A percentile compares a stretch with the other conserved stretches of the same genome.
phyloP scores from a whole-genome alignment of 495 filamentous ascomycete species.

The Pseudomonodictys pantanalensis region DNA sequence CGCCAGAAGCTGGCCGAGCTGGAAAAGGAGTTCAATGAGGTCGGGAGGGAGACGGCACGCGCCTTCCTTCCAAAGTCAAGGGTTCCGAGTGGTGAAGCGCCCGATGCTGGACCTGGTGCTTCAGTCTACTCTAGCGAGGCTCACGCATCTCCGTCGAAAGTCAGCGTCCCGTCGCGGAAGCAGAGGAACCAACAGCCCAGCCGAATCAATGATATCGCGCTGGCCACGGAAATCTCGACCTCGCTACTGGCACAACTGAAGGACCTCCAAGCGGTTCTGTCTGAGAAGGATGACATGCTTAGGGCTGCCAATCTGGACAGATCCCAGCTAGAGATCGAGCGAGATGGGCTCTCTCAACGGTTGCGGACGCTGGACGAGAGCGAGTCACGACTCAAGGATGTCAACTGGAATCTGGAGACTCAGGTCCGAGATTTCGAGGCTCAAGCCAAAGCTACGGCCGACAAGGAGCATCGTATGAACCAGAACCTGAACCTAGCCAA shows the following conservation, averaged over 20 bases:
- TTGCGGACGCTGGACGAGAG: slow-evolving; percentile 82
- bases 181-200: slow-evolving; percentile 85
- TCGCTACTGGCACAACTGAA: slow-evolving; percentile 86
- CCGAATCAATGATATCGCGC: slow-evolving; percentile 89
- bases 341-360: slow-evolving; percentile 72
- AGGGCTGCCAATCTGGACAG: slow-evolving; percentile 70
- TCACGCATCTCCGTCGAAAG: slow-evolving; percentile 84
- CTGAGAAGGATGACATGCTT: slow-evolving; percentile 81
- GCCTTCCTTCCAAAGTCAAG: slow-evolving; percentile 84
- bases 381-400: slow-evolving; percentile 92
- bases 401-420: slow-evolving; percentile 95
- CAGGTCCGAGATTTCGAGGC: slow-evolving; percentile 77
- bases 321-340: slow-evolving; percentile 74
- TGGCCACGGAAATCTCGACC: slow-evolving; percentile 91
- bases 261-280: slow-evolving; percentile 75
- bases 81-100: slow-evolving; percentile 54
- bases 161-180: slow-evolving; percentile 78
- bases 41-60: slow-evolving; percentile 82
- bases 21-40: slow-evolving; percentile 93
- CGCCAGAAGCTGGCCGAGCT: slow-evolving; percentile 79
- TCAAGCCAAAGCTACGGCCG: slow-evolving; percentile 64
- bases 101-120: slow-evolving; percentile 55
- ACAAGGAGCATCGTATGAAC: slow-evolving; percentile 75
- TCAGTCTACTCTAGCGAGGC: slow-evolving; percentile 81
- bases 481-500: slow-evolving; percentile 64